Evolutionary conservation across 768 basidiomycete genomes (phyloP), one percentile per base, ranked within the genome.

Genomic region (Leccinum fibrillosum): DNA sequence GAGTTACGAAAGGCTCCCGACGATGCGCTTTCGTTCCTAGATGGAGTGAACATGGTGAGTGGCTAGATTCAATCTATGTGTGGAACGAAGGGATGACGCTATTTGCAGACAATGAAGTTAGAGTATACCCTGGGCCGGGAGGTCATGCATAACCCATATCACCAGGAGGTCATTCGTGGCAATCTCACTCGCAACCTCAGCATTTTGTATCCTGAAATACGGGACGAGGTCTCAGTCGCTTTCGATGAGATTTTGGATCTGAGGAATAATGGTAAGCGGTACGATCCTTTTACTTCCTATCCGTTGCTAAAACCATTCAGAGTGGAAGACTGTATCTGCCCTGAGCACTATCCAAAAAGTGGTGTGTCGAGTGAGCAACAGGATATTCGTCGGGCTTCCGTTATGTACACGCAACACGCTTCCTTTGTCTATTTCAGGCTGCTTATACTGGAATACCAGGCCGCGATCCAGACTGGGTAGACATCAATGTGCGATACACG

Each of bases 121-220:
- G 65, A 74, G 2, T 76, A 80, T 56, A 78, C 77, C 2, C 45
- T 83, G 1, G 75, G 76, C 0, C 58, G 60, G 2, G 67, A 74
- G 49, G 54, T 77, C 30, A 37, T 58, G 19, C 51, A 69, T 2
- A 68, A 74, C 56, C 39, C 32, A 15, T 77, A 75, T 49, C 77
- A 78, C 51, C 51, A 64, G 8, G 49, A 57, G 5, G 53, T 76
- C 28, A 54, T 76, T 21, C 71, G 69, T 11, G 42, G 44, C 23
- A 63, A 68, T 42, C 65, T 78, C 9, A 76, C 76, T 17, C 73
- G 80, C 5, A 78, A 75, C 50, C 69, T 78, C 11, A 9, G 17
- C 17, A 39, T 9, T 39, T 9, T 39, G 37, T 39, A 39, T n/a
- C 37, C 37, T n/a, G 37, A 39, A 39, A 39, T 39, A 39, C 37